Base-by-base conservation (phyloP, 1,139 yeast species). In the Debaryomyces coudertii region DNA sequence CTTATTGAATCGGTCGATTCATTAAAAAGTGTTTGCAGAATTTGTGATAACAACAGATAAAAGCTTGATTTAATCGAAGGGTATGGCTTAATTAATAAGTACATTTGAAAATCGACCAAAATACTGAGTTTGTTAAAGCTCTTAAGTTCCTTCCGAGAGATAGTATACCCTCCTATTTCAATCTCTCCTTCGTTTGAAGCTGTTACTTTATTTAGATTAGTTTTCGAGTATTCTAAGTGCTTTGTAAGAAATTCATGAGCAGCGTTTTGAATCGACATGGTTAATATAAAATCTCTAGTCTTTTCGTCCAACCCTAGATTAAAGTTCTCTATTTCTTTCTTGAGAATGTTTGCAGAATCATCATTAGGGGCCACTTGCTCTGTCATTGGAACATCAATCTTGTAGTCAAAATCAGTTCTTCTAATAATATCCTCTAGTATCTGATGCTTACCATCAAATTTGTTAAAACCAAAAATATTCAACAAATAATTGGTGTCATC, bases 21-120 rank as follows among this genome's bases (percentile, higher is more conserved):
- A 29, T 57, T 55, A 33, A 60, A 52, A 18, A 68, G 51, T 16
- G 57, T 47, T 6, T 58, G 57, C 57, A 60, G 58, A 3, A 62
- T 50, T 14, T 50, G 59, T 4, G 60, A 51, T 5, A 67, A 42
- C 25, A 61, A 46, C 15, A 58, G 62, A 47, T 60, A 69, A 44
- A 60, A 66, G 1, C 58, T 46, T 14, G 51, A 55, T 45, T 68
- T 69, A 27, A 53, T 35, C 5, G 47, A 44, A 9, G 57, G 47
- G 20, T 45, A 52, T 7, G 49, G 47, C 6, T 47, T 43, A 7
- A 49, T 23, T 8, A 53, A 49, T 18, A 62, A 43, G 42, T 55
- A 48, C 5, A 67, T 59, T 36, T 58, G 58, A 38, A 56, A 56
- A 45, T 69, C 75, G 12, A 69, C 50, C 4, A 62, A 33, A 5